phyloP scores from a whole-genome alignment of 257 asterid species.

The Cordia subcordata region DNA sequence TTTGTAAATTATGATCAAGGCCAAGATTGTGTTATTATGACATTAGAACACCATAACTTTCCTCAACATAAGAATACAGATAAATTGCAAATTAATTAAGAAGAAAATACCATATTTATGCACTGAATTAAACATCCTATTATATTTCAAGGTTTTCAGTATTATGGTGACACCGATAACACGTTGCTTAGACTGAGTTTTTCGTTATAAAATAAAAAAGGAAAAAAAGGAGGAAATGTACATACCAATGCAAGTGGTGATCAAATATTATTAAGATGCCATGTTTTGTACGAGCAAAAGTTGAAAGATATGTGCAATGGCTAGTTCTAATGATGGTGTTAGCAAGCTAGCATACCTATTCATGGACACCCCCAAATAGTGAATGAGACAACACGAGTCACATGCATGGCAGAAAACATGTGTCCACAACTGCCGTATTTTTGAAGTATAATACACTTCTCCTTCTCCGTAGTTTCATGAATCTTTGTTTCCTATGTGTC shows the following conservation, averaged over 20 bases:
- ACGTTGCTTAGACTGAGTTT: no score
- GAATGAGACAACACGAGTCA: constrained; percentile 3
- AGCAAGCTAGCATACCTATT: constrained; percentile 13
- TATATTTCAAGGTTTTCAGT: no score
- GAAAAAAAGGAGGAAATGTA: background rate
- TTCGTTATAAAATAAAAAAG: no score
- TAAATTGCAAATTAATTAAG: no score
- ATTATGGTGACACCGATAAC: no score
- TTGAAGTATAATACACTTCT: background rate
- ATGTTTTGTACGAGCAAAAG: background rate
- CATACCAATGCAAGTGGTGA: background rate
- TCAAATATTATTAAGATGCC: background rate
- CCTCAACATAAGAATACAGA: no score
- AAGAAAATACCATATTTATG: no score
- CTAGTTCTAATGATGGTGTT: constrained; percentile 4
- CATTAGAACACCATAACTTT: no score
- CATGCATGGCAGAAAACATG: constrained; percentile 7
- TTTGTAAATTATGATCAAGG: no score
- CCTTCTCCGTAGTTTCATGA: constrained; percentile 2
- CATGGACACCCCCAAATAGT: constrained; percentile 5
- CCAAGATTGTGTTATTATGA: no score
- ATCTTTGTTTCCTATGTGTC: background rate
- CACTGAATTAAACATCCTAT: no score
- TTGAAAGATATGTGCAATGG: background rate
- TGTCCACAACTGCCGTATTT: background rate